phyloP scores from a whole-genome alignment of 805 yeast genomes.

The Spathaspora hagerdaliae region DNA sequence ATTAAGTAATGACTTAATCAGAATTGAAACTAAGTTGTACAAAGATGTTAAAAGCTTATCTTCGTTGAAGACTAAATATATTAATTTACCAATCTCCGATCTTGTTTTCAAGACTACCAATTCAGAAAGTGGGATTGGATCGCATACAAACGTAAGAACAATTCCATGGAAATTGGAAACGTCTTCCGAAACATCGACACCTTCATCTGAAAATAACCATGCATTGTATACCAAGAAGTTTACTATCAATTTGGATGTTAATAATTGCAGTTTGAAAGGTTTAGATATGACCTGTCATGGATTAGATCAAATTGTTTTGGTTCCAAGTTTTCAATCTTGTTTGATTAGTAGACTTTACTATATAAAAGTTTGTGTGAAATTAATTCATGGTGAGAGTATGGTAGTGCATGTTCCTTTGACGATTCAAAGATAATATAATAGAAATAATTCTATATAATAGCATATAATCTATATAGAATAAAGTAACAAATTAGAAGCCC shows the following conservation, averaged over 20 bases:
- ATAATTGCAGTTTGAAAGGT: conserved; percentile 27
- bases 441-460: too few relatives aligned
- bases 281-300: conserved; percentile 13
- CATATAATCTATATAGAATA: too few relatives aligned
- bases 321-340: conserved; percentile 39
- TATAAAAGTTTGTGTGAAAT: conserved; percentile 24
- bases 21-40: conserved; percentile 33
- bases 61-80: conserved; percentile 28
- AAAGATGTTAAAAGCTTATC: conserved; percentile 35
- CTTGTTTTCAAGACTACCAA: conserved; percentile 10
- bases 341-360: conserved; percentile 33
- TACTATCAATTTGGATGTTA: conserved; percentile 24
- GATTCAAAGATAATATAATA: conserved; percentile 12
- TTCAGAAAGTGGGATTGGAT: conserved; percentile 13
- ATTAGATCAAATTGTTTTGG: conserved; percentile 30
- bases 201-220: conserved; percentile 9
- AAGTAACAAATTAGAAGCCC: too few relatives aligned
- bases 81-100: conserved; percentile 23
- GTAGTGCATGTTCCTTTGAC: conserved; percentile 34
- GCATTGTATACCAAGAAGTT: conserved; percentile 25
- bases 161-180: conserved; percentile 28
- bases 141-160: conserved; percentile 15
- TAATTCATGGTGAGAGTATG: conserved; percentile 26
- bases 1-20: conserved; percentile 30
- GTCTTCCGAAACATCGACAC: background rate